Evolutionary conservation across 495 filamentous ascomycete genomes (phyloP).

Genomic region (Neurospora sp.): DNA sequence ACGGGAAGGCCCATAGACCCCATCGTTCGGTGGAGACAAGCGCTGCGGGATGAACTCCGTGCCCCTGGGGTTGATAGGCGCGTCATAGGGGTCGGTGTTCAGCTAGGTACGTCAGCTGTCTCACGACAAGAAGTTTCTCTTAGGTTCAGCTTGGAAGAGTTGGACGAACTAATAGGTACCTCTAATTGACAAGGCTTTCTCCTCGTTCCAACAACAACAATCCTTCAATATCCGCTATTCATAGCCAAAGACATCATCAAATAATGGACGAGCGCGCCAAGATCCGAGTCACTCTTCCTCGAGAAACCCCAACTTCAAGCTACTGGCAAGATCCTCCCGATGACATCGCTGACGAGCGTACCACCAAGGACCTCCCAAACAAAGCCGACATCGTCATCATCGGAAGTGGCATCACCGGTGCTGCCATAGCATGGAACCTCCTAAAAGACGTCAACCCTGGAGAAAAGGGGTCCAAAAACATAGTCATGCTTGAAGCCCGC

Average conservation of each 20-base stretch:
- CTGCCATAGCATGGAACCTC: slow-evolving; percentile 48
- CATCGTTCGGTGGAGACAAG: not conserved
- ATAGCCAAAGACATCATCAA: not conserved
- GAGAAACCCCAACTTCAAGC: slow-evolving; percentile 48
- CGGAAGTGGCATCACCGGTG: slow-evolving; percentile 62
- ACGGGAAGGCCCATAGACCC: not conserved
- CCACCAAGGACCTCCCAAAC: slow-evolving; percentile 33
- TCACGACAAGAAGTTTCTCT: not conserved
- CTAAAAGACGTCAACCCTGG: slow-evolving; percentile 20
- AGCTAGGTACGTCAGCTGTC: not conserved
- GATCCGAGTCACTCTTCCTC: slow-evolving; percentile 40
- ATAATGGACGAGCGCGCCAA: slow-evolving; percentile 35
- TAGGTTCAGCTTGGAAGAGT: not conserved
- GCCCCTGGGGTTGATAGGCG: not conserved
- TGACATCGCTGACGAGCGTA: slow-evolving; percentile 43
- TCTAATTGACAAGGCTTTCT: not conserved
- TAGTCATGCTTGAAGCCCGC: slow-evolving; percentile 53
- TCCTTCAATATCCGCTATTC: not conserved
- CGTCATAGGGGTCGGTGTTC: not conserved
- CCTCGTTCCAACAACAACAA: not conserved
- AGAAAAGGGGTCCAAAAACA: not conserved
- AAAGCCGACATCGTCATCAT: slow-evolving; percentile 51
- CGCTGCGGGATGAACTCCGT: not conserved
- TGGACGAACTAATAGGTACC: not conserved
- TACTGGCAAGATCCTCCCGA: slow-evolving; percentile 65